Base-by-base conservation (phyloP, 2,329 filamentous ascomycete genomes). In the Leptographium radiaticola region DNA sequence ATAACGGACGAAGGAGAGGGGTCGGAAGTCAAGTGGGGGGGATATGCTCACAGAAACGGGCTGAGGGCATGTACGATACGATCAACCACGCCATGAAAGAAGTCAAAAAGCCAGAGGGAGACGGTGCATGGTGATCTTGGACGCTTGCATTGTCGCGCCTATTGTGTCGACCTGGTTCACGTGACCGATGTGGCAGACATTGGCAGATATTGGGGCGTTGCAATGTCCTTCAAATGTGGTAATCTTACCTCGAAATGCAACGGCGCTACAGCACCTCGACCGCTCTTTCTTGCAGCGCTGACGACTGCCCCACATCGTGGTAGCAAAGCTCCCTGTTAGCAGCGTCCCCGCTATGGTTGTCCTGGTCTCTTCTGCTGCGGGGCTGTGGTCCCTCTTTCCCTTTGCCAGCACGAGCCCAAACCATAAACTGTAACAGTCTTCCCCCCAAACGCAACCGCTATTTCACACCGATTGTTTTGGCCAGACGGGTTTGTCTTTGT, bases 401-500 rank as follows among this genome's bases (percentile, higher is more conserved):
- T 43, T 50, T 20, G 13, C 49, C 49, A 42, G 49, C 49, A 42
- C 20, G 16, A 51, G 30, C 49, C 38, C 48, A 49, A 49, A 49
- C 36, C 34, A 34, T 36, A 12, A 49, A 16, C 48, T 48, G 10
- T 20, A 9, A 7, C 33, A 39, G 34, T 49, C 18, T 42, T 38
- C 25, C 43, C 43, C 47, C 18, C 34, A 10, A 39, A 34, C 34
- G 25, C 34, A 10, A 20, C 18, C 39, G 8, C 20, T 40, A 15
- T 7, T 47, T 36, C 43, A 46, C 50, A 52, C 50, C 50, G 50
- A 52, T 52, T 52, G 50, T 52, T 52, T 52, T 38, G 25, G 38
- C 18, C 31, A 5, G 18, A n/a, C 31, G 12, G n/a, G 13, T 43
- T 52, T 34, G 34, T 38, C 18, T 8, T 20, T 36, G 25, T 30